Evolutionary conservation across 306 rosid species (phyloP).

Genomic region (Lupinus albus): DNA sequence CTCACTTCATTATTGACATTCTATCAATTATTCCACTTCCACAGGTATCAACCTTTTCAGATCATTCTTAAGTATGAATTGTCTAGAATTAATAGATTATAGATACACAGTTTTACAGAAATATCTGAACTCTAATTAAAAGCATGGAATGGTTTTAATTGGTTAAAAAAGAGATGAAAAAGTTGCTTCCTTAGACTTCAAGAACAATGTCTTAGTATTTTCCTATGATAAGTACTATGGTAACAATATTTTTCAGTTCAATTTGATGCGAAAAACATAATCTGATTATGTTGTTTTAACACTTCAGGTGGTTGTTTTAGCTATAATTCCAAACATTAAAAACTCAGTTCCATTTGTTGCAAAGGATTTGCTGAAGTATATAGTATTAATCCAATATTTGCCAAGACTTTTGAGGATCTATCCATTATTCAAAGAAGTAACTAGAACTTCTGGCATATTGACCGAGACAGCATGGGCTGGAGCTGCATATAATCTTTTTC

Average conservation of each 20-base stretch:
- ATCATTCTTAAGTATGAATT: neutral
- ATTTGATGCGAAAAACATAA: too few relatives aligned
- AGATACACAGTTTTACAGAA: too few relatives aligned
- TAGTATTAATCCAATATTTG: constrained; percentile 59
- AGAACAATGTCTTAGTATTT: neutral
- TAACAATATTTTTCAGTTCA: too few relatives aligned
- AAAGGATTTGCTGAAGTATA: constrained; percentile 55
- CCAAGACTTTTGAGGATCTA: constrained; percentile 72
- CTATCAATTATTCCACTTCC: constrained; percentile 86
- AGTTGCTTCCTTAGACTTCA: neutral
- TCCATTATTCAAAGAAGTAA: constrained; percentile 79
- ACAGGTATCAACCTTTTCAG: constrained; percentile 58
- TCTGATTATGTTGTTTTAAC: neutral
- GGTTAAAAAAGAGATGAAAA: too few relatives aligned
- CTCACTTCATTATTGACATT: constrained; percentile 75
- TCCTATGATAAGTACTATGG: constrained; percentile 7
- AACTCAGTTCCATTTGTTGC: constrained; percentile 37
- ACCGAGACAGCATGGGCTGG: constrained; percentile 92
- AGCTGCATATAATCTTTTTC: constrained; percentile 80
- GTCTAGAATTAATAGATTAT: too few relatives aligned
- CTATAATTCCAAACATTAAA: constrained; percentile 39
- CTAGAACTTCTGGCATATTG: constrained; percentile 74
- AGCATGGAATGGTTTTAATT: neutral
- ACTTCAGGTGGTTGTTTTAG: constrained; percentile 40
- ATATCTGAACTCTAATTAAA: neutral